phyloP scores from a whole-genome alignment of 139 green algal genomes.

The Coelastrella sp. region DNA sequence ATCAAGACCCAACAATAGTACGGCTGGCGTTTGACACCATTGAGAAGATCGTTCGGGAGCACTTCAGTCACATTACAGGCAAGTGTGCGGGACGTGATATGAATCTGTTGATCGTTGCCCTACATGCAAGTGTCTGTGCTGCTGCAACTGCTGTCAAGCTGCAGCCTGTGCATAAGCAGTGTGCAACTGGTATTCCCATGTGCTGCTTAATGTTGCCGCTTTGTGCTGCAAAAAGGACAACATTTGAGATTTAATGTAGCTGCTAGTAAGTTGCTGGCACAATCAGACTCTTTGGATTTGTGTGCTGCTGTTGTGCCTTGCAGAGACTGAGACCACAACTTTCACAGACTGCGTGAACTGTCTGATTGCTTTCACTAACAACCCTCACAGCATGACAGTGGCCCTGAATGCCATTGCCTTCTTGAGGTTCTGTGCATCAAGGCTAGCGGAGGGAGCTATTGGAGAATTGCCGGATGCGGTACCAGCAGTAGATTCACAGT shows the following conservation, averaged over 20 bases:
- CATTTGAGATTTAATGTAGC: too few relatives aligned
- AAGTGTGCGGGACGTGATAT: background rate
- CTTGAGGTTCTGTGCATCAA: conserved; percentile 93
- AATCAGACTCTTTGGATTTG: too few relatives aligned
- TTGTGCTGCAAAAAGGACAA: too few relatives aligned
- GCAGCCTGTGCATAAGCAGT: background rate
- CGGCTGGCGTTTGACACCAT: conserved; percentile 95
- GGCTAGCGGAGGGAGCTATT: conserved; percentile 95
- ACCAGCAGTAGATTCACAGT: conserved; percentile 43
- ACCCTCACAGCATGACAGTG: conserved; percentile 94
- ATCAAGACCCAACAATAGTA: conserved; percentile 83
- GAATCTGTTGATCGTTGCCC: too few relatives aligned
- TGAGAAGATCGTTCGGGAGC: conserved; percentile 98
- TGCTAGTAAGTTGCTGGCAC: too few relatives aligned
- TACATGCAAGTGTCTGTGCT: too few relatives aligned
- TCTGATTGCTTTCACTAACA: conserved; percentile 99
- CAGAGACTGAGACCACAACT: conserved; percentile 96
- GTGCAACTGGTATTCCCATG: background rate
- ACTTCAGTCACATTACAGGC: conserved; percentile 96
- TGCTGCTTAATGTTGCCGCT: too few relatives aligned
- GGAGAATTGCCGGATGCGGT: conserved; percentile 72
- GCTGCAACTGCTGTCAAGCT: background rate
- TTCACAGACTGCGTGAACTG: conserved; percentile 99
- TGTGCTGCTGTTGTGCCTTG: background rate
- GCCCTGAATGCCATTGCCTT: conserved; percentile 98